Conservation (phyloP, 139 green algal genomes). For the Picochlorum sp. region DNA sequence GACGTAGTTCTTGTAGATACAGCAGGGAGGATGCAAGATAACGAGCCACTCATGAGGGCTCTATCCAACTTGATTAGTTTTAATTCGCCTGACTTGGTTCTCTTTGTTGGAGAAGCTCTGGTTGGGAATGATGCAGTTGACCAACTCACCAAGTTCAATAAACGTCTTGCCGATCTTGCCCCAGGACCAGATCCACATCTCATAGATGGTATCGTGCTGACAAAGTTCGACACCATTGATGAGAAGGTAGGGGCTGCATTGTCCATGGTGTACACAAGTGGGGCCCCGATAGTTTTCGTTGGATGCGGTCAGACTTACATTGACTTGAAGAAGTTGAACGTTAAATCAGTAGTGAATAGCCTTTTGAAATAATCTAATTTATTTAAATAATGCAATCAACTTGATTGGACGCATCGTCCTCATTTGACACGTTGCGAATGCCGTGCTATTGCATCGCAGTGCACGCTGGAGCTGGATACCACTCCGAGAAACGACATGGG, state of each 20-base stretch:
- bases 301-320: conserved; percentile 96
- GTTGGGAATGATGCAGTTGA: conserved; percentile 97
- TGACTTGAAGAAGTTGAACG: conserved; percentile 88
- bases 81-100: conserved; percentile 89
- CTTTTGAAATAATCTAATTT: conserved; percentile 41
- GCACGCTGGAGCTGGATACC: conserved; percentile 56
- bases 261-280: conserved; percentile 94
- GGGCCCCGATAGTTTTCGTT: conserved; percentile 96
- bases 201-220: conserved; percentile 60
- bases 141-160: conserved; percentile 97
- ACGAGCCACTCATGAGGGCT: conserved; percentile 98
- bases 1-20: conserved; percentile 99
- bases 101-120: conserved; percentile 98
- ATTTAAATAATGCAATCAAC: not conserved
- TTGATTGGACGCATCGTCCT: not conserved
- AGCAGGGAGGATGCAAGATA: conserved; percentile 78
- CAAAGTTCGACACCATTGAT: conserved; percentile 99
- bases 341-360: conserved; percentile 76
- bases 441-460: conserved; percentile 36
- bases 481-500: conserved; percentile 27
- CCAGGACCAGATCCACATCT: conserved; percentile 11
- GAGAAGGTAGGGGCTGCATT: conserved; percentile 95
- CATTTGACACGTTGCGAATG: too few species aligned
- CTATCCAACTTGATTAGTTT: conserved; percentile 86
- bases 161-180: conserved; percentile 57